phyloP scores from a whole-genome alignment of 192 early-diverging fungal species.

The Backusella australiensis region DNA sequence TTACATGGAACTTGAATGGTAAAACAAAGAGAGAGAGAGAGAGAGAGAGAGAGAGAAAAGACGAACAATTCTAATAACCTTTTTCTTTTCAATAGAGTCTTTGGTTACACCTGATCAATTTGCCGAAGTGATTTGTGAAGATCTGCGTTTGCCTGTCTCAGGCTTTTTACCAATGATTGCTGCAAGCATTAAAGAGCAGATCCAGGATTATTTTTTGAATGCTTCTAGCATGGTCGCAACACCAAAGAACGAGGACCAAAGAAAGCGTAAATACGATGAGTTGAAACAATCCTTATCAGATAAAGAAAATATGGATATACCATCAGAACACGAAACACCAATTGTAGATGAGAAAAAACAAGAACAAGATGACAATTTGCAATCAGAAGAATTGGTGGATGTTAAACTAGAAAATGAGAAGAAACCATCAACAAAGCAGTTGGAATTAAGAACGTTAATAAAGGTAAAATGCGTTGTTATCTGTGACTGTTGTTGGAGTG shows the following conservation, averaged over 20 bases:
- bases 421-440: not conserved
- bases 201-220: constrained; percentile 75
- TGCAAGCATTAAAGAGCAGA: constrained; percentile 80
- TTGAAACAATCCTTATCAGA: not conserved
- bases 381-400: not conserved
- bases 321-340: not conserved
- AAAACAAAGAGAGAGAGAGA: constrained; percentile 6
- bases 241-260: not conserved
- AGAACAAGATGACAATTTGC: not conserved
- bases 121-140: constrained; percentile 81
- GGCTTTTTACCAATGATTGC: constrained; percentile 62
- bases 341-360: not conserved
- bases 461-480: not conserved
- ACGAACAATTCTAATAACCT: not conserved
- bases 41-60: not conserved
- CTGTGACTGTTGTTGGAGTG: not conserved
- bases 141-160: constrained; percentile 67
- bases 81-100: constrained; percentile 42
- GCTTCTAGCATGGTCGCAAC: constrained; percentile 27
- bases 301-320: not conserved
- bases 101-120: constrained; percentile 73
- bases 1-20: constrained; percentile 94
- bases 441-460: constrained; percentile 14
- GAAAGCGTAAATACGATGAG: not conserved
- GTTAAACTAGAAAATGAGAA: not conserved